These are phyloP conservation scores for Paraurostyla sp. DNA, from an alignment of 73 alveolate genomes.

Conservation along the genomic window DNA sequence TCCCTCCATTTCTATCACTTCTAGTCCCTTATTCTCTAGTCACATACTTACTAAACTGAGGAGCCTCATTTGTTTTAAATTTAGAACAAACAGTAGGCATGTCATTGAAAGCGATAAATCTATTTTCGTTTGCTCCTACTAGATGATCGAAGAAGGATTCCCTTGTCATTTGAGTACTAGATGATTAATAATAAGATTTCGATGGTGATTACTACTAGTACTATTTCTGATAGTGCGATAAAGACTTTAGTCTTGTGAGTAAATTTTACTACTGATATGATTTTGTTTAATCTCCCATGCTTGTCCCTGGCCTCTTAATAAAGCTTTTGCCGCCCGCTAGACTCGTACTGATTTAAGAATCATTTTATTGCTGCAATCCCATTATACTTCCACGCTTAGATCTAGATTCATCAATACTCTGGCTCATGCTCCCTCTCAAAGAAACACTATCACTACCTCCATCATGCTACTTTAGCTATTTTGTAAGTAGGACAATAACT, in stretches of 20 bases:
- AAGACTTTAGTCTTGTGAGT: no score
- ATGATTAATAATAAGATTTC: background rate
- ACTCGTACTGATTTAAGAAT: no score
- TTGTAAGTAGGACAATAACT: constrained; percentile 6
- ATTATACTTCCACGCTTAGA: no score
- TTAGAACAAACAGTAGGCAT: constrained; percentile 36
- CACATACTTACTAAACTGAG: background rate
- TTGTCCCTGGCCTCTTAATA: no score
- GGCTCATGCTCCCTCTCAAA: no score
- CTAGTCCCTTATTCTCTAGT: constrained; percentile 33
- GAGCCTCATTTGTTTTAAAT: background rate
- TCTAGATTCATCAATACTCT: no score
- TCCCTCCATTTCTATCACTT: background rate
- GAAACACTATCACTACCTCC: no score
- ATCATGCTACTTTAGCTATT: background rate
- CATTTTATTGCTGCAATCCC: no score
- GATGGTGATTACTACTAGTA: background rate
- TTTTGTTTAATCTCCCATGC: no score
- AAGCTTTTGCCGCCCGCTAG: no score
- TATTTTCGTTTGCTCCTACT: constrained; percentile 36
- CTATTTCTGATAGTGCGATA: no score
- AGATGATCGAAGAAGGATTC: constrained; percentile 51
- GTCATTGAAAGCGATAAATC: constrained; percentile 45
- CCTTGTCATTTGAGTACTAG: background rate
- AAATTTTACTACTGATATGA: no score